Conservation (phyloP, 192 early-diverging fungal species). For the Geranomyces michiganensis region DNA sequence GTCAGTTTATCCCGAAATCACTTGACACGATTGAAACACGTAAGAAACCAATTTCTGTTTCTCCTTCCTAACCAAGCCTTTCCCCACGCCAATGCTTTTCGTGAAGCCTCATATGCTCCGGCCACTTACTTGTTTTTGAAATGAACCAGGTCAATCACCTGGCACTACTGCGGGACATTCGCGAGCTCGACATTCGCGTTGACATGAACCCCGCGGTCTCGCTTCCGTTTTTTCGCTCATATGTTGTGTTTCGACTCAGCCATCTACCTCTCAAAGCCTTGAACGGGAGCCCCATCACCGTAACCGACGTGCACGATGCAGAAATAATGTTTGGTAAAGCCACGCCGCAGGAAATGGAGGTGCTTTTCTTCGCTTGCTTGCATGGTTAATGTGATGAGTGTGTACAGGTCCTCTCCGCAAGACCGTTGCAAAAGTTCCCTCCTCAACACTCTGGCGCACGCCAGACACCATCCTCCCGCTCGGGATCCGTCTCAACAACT, state of each 20-base stretch:
- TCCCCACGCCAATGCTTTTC: not conserved
- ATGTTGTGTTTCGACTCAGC: conserved; percentile 36
- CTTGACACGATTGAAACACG: conserved; percentile 36
- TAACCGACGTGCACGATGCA: conserved; percentile 25
- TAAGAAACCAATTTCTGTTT: not conserved
- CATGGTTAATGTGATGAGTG: not conserved
- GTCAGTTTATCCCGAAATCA: conserved; percentile 39
- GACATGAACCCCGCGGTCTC: conserved; percentile 37
- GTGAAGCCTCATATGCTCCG: no score
- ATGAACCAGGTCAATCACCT: conserved; percentile 34
- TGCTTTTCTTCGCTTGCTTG: no score
- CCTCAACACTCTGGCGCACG: not conserved
- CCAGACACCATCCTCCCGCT: conserved; percentile 11
- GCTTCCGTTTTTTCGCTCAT: conserved; percentile 35
- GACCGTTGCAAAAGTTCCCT: conserved; percentile 9
- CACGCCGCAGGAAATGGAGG: no score
- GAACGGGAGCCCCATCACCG: conserved; percentile 26
- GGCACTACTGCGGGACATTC: conserved; percentile 9
- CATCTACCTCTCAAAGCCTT: conserved; percentile 35
- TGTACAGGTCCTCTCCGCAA: conserved; percentile 4
- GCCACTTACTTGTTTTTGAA: no score
- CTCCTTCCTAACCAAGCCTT: not conserved
- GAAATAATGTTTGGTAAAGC: conserved; percentile 31
- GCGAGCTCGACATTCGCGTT: conserved; percentile 26
- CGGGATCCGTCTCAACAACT: not conserved